Evolutionary conservation across 75 land plant species (phyloP).

Genomic region (Pinus albicaulis): DNA sequence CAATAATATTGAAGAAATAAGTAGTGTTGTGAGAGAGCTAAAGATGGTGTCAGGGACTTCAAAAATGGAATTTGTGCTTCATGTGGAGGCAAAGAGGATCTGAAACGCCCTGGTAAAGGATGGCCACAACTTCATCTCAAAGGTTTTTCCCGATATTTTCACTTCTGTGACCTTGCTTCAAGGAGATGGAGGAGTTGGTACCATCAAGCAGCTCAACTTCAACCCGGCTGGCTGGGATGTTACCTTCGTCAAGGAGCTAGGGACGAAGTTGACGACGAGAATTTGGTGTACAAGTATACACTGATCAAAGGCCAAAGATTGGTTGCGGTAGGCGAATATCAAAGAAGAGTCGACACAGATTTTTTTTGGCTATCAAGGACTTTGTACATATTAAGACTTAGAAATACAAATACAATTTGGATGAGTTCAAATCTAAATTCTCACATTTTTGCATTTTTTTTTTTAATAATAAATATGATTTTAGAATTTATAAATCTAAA

Average conservation of each 20-base stretch:
- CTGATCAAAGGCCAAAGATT: conserved; percentile 32
- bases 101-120: conserved; percentile 12
- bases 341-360: too few species aligned
- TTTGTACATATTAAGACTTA: too few species aligned
- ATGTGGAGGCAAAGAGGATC: conserved; percentile 8
- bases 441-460: too few species aligned
- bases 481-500: too few species aligned
- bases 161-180: conserved; percentile 11
- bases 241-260: conserved; percentile 6
- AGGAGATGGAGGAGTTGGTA: conserved; percentile 39
- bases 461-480: too few species aligned
- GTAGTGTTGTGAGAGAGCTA: too few species aligned
- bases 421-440: too few species aligned
- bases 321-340: too few species aligned
- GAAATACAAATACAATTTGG: too few species aligned
- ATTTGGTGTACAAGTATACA: conserved; percentile 14
- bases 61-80: background rate
- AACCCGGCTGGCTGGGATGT: background rate
- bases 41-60: conserved; percentile 1
- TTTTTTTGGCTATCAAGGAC: too few species aligned
- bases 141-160: conserved; percentile 16
- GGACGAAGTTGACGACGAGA: conserved; percentile 17
- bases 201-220: conserved; percentile 24
- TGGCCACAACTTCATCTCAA: conserved; percentile 25
- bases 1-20: too few species aligned